These are phyloP conservation scores for Rhexocercosporidium sp. DNA, from an alignment of 2,329 filamentous ascomycete species.

Conservation along the genomic window DNA sequence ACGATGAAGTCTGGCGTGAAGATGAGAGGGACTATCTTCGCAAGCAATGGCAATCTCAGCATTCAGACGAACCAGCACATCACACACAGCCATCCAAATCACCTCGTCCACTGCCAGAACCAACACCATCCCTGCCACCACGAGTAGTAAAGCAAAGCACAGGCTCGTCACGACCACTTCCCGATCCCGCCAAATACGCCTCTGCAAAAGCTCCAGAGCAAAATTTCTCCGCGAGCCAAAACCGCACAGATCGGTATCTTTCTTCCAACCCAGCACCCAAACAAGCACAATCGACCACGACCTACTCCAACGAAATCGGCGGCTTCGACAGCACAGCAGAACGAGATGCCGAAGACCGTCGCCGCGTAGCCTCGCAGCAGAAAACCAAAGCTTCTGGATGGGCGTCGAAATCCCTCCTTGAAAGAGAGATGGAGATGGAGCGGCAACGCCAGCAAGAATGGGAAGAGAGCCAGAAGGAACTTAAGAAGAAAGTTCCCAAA, in stretches of 20 bases:
- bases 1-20: conserved; percentile 52
- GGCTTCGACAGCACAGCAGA: conserved; percentile 50
- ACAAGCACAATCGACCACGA: conserved; percentile 42
- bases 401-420: conserved; percentile 59
- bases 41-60: conserved; percentile 45
- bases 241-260: conserved; percentile 55
- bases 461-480: conserved; percentile 74
- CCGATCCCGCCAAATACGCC: conserved; percentile 41
- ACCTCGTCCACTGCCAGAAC: conserved; percentile 42
- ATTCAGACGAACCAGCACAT: conserved; percentile 27
- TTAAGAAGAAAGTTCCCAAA: conserved; percentile 54
- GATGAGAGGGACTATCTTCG: conserved; percentile 59
- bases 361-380: conserved; percentile 52
- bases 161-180: conserved; percentile 46
- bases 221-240: conserved; percentile 35
- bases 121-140: conserved; percentile 31
- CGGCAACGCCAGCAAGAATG: conserved; percentile 64
- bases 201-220: conserved; percentile 28
- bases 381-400: conserved; percentile 59
- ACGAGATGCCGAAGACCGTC: conserved; percentile 54
- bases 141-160: conserved; percentile 41
- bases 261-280: conserved; percentile 52
- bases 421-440: conserved; percentile 66
- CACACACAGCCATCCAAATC: conserved; percentile 30
- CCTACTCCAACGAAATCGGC: conserved; percentile 48